Conservation (phyloP, 441 rosid genomes). For the Adansonia gregorii region DNA sequence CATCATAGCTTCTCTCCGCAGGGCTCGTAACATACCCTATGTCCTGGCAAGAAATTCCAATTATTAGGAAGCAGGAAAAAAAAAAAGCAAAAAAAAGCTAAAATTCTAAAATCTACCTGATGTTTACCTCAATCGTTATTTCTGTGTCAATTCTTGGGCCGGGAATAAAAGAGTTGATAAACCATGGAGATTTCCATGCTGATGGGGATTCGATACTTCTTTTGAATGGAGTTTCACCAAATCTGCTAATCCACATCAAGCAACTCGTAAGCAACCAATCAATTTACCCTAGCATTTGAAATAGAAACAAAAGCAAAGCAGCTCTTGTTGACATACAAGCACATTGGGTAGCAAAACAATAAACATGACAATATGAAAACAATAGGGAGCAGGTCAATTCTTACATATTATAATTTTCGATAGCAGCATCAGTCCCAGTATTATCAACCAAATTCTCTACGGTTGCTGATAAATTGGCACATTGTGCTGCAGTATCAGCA, state of each 20-base stretch:
- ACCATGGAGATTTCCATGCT: slow-evolving; percentile 99
- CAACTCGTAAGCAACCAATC: slow-evolving; percentile 12
- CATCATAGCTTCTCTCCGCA: slow-evolving; percentile 88
- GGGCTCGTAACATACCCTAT: slow-evolving; percentile 89
- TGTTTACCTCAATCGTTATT: slow-evolving; percentile 80
- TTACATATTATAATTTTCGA: slow-evolving; percentile 71
- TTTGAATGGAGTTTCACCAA: slow-evolving; percentile 85
- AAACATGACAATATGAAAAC: slow-evolving; percentile 21
- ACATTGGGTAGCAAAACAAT: not conserved
- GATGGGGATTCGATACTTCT: slow-evolving; percentile 94
- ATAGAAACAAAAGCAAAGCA: not conserved
- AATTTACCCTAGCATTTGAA: slow-evolving; percentile 3
- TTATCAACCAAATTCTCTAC: slow-evolving; percentile 41
- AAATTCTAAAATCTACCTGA: not conserved
- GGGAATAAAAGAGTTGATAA: slow-evolving; percentile 75
- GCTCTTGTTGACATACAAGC: not conserved
- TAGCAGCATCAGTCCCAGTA: slow-evolving; percentile 44
- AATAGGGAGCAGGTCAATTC: slow-evolving; percentile 33
- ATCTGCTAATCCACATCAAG: slow-evolving; percentile 49
- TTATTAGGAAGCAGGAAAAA: slow-evolving; percentile 8
- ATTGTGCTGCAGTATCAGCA: slow-evolving; percentile 39
- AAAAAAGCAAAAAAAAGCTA: not conserved
- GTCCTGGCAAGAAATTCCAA: slow-evolving; percentile 54
- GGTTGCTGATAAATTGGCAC: slow-evolving; percentile 49
- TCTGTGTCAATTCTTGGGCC: slow-evolving; percentile 88